Conservation (phyloP, 2,329 filamentous ascomycete genomes). For the Colletotrichum ledebouriae region DNA sequence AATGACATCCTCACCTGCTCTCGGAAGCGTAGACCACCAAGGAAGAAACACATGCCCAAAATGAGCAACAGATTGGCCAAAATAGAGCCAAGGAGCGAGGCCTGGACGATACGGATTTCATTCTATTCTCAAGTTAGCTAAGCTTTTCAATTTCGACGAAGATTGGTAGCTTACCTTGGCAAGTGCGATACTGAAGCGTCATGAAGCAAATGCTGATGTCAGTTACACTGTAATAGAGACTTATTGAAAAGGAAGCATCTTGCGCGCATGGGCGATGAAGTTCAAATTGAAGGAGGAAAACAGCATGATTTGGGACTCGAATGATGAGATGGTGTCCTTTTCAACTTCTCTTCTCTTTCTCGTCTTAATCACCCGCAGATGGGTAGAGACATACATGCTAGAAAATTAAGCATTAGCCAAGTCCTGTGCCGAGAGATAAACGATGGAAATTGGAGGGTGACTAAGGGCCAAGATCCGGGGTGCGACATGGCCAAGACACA, state of each 20-base stretch:
- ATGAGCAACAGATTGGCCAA: constrained; percentile 90
- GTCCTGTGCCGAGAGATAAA: constrained; percentile 31
- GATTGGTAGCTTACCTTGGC: constrained; percentile 67
- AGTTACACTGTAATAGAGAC: constrained; percentile 49
- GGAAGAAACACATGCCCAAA: constrained; percentile 90
- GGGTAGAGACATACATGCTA: constrained; percentile 67
- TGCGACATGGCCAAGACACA: constrained; percentile 33
- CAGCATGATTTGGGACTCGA: constrained; percentile 57
- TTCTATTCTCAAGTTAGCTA: constrained; percentile 58
- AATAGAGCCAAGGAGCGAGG: constrained; percentile 90
- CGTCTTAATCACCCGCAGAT: constrained; percentile 50
- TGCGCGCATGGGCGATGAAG: constrained; percentile 42
- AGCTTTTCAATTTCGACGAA: not conserved
- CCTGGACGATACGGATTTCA: constrained; percentile 92
- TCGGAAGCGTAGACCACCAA: constrained; percentile 87
- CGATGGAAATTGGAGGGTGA: not conserved
- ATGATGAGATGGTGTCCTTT: constrained; percentile 65
- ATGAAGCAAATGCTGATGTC: constrained; percentile 40
- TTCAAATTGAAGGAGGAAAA: constrained; percentile 8
- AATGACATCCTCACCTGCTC: constrained; percentile 73
- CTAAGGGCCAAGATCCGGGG: constrained; percentile 24
- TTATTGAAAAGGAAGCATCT: constrained; percentile 38
- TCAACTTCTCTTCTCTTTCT: constrained; percentile 43
- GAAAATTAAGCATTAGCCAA: constrained; percentile 36
- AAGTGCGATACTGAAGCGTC: constrained; percentile 75